These are phyloP conservation scores for Hanseniaspora pseudoguilliermondii DNA, from an alignment of 805 yeast genomes.

Conservation along the genomic window DNA sequence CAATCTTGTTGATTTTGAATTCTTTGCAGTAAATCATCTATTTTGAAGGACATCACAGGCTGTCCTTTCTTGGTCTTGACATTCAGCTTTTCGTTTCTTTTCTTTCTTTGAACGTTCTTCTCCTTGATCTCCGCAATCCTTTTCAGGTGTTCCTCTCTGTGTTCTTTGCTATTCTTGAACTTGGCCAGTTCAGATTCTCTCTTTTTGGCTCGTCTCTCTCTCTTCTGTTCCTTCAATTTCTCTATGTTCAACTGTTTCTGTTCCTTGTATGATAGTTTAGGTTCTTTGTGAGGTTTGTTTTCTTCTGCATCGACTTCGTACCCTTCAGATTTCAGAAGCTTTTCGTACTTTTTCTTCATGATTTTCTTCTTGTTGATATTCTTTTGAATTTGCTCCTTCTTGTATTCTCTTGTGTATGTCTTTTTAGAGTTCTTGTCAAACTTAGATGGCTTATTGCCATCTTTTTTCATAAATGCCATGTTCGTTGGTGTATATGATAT, in stretches of 20 bases:
- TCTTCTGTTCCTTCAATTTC: conserved; percentile 28
- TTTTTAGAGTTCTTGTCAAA: conserved; percentile 14
- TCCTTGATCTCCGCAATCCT: conserved; percentile 26
- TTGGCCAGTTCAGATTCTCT: conserved; percentile 19
- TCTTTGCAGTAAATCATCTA: conserved; percentile 62
- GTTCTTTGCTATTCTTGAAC: conserved; percentile 25
- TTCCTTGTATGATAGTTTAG: conserved; percentile 10
- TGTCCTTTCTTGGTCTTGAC: conserved; percentile 65
- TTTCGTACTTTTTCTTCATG: conserved; percentile 68
- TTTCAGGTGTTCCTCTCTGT: conserved; percentile 33
- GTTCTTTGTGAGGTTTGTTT: conserved; percentile 9
- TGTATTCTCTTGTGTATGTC: conserved; percentile 30
- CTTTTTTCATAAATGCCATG: not conserved
- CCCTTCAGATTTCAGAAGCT: conserved; percentile 63
- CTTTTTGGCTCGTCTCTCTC: conserved; percentile 21
- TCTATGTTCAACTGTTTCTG: conserved; percentile 24
- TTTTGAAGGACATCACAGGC: conserved; percentile 84
- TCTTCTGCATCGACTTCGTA: conserved; percentile 26
- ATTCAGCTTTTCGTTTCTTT: conserved; percentile 34
- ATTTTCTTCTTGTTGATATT: conserved; percentile 71
- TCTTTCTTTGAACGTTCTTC: conserved; percentile 33
- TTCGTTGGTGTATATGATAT: no score
- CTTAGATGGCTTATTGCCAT: not conserved
- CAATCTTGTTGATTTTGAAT: conserved; percentile 41
- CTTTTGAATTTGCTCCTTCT: conserved; percentile 55